phyloP scores from a whole-genome alignment of 495 filamentous ascomycete genomes.

The Aspergillus homomorphus region DNA sequence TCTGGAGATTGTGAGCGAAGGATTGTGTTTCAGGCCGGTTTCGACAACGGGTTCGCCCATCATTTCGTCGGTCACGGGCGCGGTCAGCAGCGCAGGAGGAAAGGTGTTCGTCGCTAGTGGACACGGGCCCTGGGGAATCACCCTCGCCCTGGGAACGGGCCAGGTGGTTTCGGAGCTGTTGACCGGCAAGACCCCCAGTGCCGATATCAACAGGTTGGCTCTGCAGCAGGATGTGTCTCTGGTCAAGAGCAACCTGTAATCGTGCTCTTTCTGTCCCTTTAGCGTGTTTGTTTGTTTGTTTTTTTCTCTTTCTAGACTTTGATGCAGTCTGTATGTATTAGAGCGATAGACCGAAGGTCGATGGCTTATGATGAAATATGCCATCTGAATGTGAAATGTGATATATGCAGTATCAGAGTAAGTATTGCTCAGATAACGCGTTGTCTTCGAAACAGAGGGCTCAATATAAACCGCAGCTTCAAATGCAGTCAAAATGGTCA shows the following conservation, averaged over 20 bases:
- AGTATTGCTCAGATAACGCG: no score
- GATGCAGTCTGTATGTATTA: no score
- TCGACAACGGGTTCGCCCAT: neutral
- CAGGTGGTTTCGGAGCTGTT: neutral
- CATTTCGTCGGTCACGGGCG: neutral
- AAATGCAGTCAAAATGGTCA: no score
- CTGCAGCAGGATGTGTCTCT: neutral
- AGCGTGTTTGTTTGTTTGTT: neutral
- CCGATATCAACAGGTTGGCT: neutral
- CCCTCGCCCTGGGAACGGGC: neutral
- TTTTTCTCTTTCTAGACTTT: neutral
- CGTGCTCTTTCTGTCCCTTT: neutral
- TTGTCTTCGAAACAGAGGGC: no score
- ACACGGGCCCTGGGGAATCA: neutral
- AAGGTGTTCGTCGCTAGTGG: neutral
- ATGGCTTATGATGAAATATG: no score
- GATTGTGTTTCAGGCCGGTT: neutral
- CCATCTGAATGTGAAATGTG: no score
- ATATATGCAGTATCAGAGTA: no score
- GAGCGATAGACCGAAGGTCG: no score
- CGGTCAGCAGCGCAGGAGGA: neutral
- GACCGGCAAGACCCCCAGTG: neutral
- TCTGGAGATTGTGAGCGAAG: neutral
- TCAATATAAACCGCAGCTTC: no score
- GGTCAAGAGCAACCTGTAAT: neutral